phyloP scores from a whole-genome alignment of 1,284 basidiomycete genomes.

The Apiotrichum domesticum region DNA sequence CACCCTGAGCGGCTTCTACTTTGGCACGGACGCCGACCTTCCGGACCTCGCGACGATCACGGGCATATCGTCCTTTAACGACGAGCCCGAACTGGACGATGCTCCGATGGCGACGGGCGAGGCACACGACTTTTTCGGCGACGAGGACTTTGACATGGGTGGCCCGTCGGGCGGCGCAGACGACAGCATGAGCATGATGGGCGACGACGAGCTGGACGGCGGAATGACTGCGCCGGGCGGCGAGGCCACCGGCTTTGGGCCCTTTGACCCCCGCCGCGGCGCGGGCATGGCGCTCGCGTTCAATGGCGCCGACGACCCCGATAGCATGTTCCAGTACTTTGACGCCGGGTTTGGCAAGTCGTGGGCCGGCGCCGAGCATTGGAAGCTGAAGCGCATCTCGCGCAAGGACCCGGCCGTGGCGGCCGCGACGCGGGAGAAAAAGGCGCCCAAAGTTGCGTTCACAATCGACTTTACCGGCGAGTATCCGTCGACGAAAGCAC shows the following conservation, averaged over 20 bases:
- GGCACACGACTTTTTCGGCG: constrained; percentile 50
- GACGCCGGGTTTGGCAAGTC: constrained; percentile 84
- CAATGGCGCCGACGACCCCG: constrained; percentile 54
- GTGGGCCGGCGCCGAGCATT: constrained; percentile 98
- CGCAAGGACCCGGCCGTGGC: constrained; percentile 58
- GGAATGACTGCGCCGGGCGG: constrained; percentile 3
- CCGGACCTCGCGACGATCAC: constrained; percentile 48
- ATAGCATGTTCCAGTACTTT: constrained; percentile 84
- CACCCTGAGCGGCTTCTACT: constrained; percentile 73
- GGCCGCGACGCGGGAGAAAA: constrained; percentile 52
- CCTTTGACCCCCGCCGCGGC: constrained; percentile 72
- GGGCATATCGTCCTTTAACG: constrained; percentile 25
- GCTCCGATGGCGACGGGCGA: constrained; percentile 19
- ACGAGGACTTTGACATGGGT: constrained; percentile 65
- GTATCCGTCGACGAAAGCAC: constrained; percentile 56
- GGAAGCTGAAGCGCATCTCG: constrained; percentile 78
- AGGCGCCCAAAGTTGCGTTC: constrained; percentile 75
- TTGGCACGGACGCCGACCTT: constrained; percentile 56
- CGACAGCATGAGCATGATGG: constrained; percentile 38
- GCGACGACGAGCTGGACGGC: constrained; percentile 49
- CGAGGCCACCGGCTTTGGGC: constrained; percentile 50
- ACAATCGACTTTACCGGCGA: constrained; percentile 70
- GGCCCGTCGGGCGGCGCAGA: constrained; percentile 54
- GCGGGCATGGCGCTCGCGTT: constrained; percentile 80
- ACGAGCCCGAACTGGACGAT: constrained; percentile 12